These are phyloP conservation scores for Mortierella sp. DNA, from an alignment of 371 early-diverging fungal genomes.

Conservation along the genomic window DNA sequence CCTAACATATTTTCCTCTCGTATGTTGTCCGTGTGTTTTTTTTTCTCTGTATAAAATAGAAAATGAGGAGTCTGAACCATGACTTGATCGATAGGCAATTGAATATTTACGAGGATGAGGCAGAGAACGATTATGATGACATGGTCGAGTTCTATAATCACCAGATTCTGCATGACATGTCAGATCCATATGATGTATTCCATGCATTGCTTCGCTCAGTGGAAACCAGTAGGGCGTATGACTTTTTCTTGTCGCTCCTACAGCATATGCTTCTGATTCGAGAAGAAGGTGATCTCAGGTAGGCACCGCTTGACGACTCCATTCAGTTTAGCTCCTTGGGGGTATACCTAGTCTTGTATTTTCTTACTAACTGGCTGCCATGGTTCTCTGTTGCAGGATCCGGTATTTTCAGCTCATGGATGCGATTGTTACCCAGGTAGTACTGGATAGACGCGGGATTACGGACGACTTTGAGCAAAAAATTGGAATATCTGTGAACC, in stretches of 20 bases:
- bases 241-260: slow-evolving; percentile 76
- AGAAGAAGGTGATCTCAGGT: slow-evolving; percentile 61
- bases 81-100: slow-evolving; percentile 76
- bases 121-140: slow-evolving; percentile 77
- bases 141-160: slow-evolving; percentile 79
- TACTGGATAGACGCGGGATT: slow-evolving; percentile 75
- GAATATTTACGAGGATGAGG: slow-evolving; percentile 73
- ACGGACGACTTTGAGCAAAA: slow-evolving; percentile 62
- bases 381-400: slow-evolving; percentile 31
- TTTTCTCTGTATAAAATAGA: slow-evolving; percentile 40
- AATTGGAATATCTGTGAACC: slow-evolving; percentile 67
- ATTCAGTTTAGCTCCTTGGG: background rate
- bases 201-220: slow-evolving; percentile 70
- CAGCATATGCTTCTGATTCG: slow-evolving; percentile 79
- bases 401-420: slow-evolving; percentile 82
- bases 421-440: slow-evolving; percentile 76
- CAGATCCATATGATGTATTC: slow-evolving; percentile 80
- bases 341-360: background rate
- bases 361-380: background rate
- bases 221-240: slow-evolving; percentile 74
- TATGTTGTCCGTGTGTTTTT: background rate
- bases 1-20: background rate
- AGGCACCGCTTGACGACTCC: background rate
- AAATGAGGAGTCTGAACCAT: slow-evolving; percentile 73
- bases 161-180: slow-evolving; percentile 74